Evolutionary conservation across 2,329 filamentous ascomycete genomes (phyloP), one percentile per base, ranked within the genome.

Genomic region (Cladobotryum mycophilum): DNA sequence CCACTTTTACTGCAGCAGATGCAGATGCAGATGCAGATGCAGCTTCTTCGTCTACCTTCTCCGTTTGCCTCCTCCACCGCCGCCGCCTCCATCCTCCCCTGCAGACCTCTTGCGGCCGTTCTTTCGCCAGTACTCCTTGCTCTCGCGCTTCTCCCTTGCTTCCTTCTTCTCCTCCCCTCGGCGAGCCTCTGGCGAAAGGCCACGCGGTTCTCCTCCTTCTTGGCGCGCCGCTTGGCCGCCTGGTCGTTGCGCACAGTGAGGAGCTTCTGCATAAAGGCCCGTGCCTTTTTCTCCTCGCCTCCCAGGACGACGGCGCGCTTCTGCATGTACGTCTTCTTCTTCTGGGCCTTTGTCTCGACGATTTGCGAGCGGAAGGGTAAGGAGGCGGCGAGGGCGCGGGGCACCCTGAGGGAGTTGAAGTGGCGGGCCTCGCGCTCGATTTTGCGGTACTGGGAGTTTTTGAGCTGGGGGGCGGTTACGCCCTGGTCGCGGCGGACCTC

Each of bases 281-380:
- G 78, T 4, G 90, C 90, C 68, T 86, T 86, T 76, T 86, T 89
- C 78, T 99, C 93, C 68, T 97, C 92, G 22, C 85, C 85, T 12
- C 85, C 78, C 14, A 89, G 71, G 20, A 95, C 82, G n/a, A 97
- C 89, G 13, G 92, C 93, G 9, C 93, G 87, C 74, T 96, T 96
- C 75, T 95, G 89, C 77, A 95, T 78, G 68, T 99, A 99, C 18
- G 91, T 96, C 64, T 85, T 72, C 61, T 84, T 85, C 67, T 81
- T 84, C 73, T 91, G 89, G 54, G 86, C 83, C 70, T 86, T 86
- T 74, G 87, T 92, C 65, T 83, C 75, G 18, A 86, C 80, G 63
- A 96, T 91, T 68, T 99, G 93, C 12, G 87, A 91, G 67, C 91
- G 92, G 81, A 88, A 99, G 5, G 93, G 93, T 9, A 99, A 80